phyloP scores from a whole-genome alignment of 2,329 filamentous ascomycete species.

The Aureobasidium sp. region DNA sequence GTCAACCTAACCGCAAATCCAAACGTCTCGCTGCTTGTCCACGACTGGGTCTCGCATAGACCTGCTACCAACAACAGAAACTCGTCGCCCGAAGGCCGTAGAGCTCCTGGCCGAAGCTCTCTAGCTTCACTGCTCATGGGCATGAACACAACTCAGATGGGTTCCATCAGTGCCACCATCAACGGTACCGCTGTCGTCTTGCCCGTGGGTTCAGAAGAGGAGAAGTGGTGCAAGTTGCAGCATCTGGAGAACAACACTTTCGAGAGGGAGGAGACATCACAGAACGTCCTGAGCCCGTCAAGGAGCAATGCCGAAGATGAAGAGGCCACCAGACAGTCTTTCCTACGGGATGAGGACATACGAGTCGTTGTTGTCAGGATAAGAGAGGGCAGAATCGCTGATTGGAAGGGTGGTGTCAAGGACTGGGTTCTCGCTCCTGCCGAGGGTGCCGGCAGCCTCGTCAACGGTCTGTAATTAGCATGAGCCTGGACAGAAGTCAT shows the following conservation, averaged over 20 bases:
- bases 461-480: neutral
- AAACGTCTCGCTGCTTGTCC: constrained; percentile 85
- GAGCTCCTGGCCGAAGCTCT: constrained; percentile 45
- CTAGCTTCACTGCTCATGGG: constrained; percentile 78
- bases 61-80: constrained; percentile 61
- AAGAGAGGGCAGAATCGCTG: constrained; percentile 75
- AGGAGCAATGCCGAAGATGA: constrained; percentile 17
- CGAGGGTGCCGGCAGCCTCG: neutral
- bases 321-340: constrained; percentile 49
- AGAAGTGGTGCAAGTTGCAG: constrained; percentile 69
- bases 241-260: constrained; percentile 85
- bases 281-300: constrained; percentile 2
- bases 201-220: constrained; percentile 65
- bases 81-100: constrained; percentile 38
- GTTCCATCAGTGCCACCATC: constrained; percentile 85
- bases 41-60: constrained; percentile 94
- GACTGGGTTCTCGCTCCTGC: constrained; percentile 50
- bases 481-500: neutral
- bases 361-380: constrained; percentile 81
- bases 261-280: constrained; percentile 19
- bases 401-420: constrained; percentile 88
- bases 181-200: constrained; percentile 76
- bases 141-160: constrained; percentile 81
- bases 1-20: constrained; percentile 77
- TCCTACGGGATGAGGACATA: constrained; percentile 74